Evolutionary conservation across 2,329 filamentous ascomycete species (phyloP), one percentile per base, ranked within the genome.

Genomic region (Phaeosphaeriaceae sp.): DNA sequence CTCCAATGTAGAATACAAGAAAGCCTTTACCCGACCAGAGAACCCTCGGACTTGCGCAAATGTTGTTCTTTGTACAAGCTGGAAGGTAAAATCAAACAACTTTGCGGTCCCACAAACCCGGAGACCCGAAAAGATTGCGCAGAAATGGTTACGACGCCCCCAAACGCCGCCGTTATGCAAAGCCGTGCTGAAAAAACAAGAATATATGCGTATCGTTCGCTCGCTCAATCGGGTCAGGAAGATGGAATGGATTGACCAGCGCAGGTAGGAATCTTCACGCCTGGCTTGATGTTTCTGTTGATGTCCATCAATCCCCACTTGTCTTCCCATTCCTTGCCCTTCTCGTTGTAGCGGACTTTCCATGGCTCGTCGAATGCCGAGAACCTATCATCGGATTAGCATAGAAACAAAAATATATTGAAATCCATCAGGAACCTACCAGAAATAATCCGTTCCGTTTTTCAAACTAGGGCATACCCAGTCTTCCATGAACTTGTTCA

Each of bases 301-400:
- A 92, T 85, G 68, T 96, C 92, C 87, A 98, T 89, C 15, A 98
- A 80, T 10, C 95, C 94, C 94, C 94, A 97, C 76, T 97, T 91
- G 75, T 96, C 92, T 81, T 98, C 94, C 93, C 93, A 97, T 52
- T 91, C 84, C 80, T 94, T 73, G 46, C 71, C 56, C 78, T 78
- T 65, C 42, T 81, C 82, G 76, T 97, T 90, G 80, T 88, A 97
- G 19, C 78, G 72, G 54, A 90, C 82, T 81, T 98, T 97, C 94
- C 94, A 98, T 2, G 93, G 93, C 83, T 98, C 94, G 74, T 98
- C 94, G 75, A 97, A 98, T 10, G 93, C 92, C 74, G 93, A 91
- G 76, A 98, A 97, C 87, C 86, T 87, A 58, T 22, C 50, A 1
- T 6, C 27, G 24, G 20, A 52, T 67, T 60, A 61, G 56, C 20